Evolutionary conservation across 2,329 filamentous ascomycete genomes (phyloP), one percentile per base, ranked within the genome.

Genomic region (Fusarium sterilihyphosum): DNA sequence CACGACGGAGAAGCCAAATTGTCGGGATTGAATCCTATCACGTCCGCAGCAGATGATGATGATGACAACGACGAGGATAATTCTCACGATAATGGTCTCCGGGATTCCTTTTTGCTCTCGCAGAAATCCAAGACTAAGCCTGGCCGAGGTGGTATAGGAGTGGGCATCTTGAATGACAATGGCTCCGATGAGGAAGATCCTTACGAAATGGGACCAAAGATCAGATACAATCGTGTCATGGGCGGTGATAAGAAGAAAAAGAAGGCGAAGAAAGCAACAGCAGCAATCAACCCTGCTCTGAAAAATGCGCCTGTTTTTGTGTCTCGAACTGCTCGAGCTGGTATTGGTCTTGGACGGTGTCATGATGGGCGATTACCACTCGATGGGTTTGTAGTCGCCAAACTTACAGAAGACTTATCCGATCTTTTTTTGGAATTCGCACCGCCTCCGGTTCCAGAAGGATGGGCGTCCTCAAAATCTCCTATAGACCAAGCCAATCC

Each of bases 131-230:
- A 92, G 78, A 31, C 83, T 81, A 77, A 85, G 85, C 66, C 84
- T 80, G 67, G 73, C 11, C 87, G 87, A 60, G 90, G 92, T 6
- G 94, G 93, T 0, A 94, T 98, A 73, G 96, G 96, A 1, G 92
- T 98, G 20, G 96, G 96, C 1, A 87, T 98, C 4, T 84, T 98
- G 52, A 98, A 98, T 78, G 96, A 98, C 75, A 96, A 92, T 26
- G 95, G 95, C 17, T 98, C 96, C 9, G 96, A 98, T 75, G 95
- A 98, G 52, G 96, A 98, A 78, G 95, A 98, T 78, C 93, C 94
- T 1, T 98, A 98, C 80, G 93, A 96, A 66, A 92, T 98, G 61
- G 96, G 96, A 0, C 96, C 96, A 0, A 92, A 91, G 75, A 97
- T 98, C 80, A 94, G 92, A 18, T 98, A 97, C 82, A 97, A 94